Base-by-base conservation (phyloP, 208 protist species). In the Acanthamoeba lenticulata region DNA sequence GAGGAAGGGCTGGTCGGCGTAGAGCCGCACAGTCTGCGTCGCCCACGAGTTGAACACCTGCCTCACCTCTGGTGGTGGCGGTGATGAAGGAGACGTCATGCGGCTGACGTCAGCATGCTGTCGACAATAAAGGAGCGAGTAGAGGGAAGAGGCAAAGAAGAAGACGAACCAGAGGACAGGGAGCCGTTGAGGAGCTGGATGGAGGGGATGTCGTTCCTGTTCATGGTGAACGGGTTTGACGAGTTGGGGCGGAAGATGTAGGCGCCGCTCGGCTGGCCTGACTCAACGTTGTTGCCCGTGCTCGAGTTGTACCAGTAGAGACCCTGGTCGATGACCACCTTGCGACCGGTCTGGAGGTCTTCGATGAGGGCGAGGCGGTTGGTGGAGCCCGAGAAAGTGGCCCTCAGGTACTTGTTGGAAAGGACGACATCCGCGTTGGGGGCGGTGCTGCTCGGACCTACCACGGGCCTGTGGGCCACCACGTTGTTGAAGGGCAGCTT, bases 201-300 rank as follows among this genome's bases (percentile, higher is more conserved):
- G 6, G 67, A 29, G 67, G 67, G 36, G 36, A 79, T n/a, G 67
- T 79, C 44, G 9, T 79, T 36, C 67, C 44, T 79, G 67, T 17
- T 79, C 67, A 79, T 79, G 67, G 38, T 65, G 36, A 92, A 72
- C 34, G 86, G 34, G 55, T 92, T 49, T 15, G 86, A 74, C 55
- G 42, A 32, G 60, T 92, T 92, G n/a, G 86, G 86, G 24, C 86
- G 34, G 60, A 92, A 92, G 38, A 92, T 92, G 44, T 92, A 92
- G 9, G 86, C 86, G n/a, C 86, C 86, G 27, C 36, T 77, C 5
- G 86, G 42, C 45, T 92, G 55, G 29, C 13, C 40, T 0, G 86
- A 72, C 7, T 24, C n/a, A 29, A 42, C 44, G 86, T 72, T 74
- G 55, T 92, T 92, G 4, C 79, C 79, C 32, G 79, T 89, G 86